phyloP scores from a whole-genome alignment of 345 rosid genomes.

The Brassica nigra region DNA sequence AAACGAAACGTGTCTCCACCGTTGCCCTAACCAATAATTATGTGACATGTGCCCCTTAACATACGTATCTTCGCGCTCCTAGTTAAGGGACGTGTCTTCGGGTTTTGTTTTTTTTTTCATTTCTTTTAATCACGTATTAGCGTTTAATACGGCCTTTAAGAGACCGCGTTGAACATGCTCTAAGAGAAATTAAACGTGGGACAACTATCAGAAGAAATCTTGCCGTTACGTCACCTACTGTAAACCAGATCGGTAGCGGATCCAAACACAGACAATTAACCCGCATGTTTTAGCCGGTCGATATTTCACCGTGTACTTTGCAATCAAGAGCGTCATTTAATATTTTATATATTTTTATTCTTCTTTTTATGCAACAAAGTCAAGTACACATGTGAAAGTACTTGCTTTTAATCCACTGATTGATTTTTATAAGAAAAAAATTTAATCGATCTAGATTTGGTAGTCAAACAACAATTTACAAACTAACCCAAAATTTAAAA shows the following conservation, averaged over 20 bases:
- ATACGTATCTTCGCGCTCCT: too few species aligned
- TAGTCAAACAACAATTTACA: constrained; percentile 17
- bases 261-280: neutral
- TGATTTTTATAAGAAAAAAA: neutral
- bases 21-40: too few species aligned
- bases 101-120: too few species aligned
- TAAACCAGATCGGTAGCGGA: neutral
- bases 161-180: too few species aligned
- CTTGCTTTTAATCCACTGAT: constrained; percentile 11
- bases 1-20: too few species aligned
- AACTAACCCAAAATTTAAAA: neutral
- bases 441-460: neutral
- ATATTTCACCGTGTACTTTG: constrained; percentile 4
- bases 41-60: too few species aligned
- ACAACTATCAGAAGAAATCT: neutral
- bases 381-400: constrained; percentile 34
- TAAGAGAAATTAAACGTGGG: constrained; percentile 69
- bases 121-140: too few species aligned
- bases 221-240: neutral
- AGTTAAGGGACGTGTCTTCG: too few species aligned
- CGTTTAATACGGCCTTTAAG: too few species aligned
- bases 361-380: neutral
- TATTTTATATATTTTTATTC: neutral
- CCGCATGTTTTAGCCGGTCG: neutral
- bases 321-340: constrained; percentile 1